Conservation (phyloP, 768 basidiomycete species). For the Mycena epipterygia region DNA sequence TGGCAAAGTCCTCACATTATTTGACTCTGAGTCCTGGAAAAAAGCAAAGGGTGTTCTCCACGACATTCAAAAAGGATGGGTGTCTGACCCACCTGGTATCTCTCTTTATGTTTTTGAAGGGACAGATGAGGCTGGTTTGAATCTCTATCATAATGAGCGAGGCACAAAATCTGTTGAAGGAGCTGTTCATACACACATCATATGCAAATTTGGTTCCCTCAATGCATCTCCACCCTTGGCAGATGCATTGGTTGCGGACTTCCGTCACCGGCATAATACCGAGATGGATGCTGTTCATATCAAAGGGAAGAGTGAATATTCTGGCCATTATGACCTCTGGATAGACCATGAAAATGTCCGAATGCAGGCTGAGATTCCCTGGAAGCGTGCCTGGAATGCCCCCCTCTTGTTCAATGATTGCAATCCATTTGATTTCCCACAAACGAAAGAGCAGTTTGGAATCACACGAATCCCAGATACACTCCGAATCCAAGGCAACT, state of each 20-base stretch:
- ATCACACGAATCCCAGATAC: conserved; percentile 31
- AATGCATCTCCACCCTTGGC: conserved; percentile 39
- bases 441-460: conserved; percentile 29
- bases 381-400: neutral
- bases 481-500: neutral
- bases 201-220: conserved; percentile 38
- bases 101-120: conserved; percentile 31
- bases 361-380: conserved; percentile 17
- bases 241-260: conserved; percentile 37
- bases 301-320: conserved; percentile 11
- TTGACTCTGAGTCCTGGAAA: conserved; percentile 14
- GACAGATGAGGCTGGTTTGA: conserved; percentile 35
- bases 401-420: conserved; percentile 1
- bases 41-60: conserved; percentile 28
- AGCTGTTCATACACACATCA: conserved; percentile 38
- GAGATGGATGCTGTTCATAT: conserved; percentile 28
- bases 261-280: conserved; percentile 32
- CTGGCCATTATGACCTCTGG: conserved; percentile 37
- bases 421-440: conserved; percentile 3
- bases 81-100: conserved; percentile 37
- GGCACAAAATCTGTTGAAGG: conserved; percentile 44
- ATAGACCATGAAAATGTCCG: conserved; percentile 27
- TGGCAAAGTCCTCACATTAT: neutral
- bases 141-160: conserved; percentile 28
- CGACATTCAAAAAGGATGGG: conserved; percentile 32